These are phyloP conservation scores for Tuber aestivum DNA, from an alignment of 495 filamentous ascomycete species.

Conservation along the genomic window DNA sequence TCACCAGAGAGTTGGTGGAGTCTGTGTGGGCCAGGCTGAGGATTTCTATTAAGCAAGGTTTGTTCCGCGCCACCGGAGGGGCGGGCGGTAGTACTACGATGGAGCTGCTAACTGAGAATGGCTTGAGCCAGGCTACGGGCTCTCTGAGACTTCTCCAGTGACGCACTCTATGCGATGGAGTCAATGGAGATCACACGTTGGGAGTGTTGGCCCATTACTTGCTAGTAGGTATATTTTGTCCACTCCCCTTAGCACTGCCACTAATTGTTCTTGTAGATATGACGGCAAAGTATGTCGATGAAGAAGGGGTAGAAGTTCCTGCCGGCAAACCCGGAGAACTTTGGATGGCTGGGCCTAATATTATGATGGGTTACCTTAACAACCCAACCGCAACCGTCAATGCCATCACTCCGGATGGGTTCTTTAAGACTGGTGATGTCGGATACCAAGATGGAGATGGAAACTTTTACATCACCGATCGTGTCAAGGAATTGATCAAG, in stretches of 20 bases:
- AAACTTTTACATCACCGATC: constrained; percentile 69
- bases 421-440: constrained; percentile 78
- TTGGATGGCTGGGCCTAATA: constrained; percentile 69
- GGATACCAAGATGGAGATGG: constrained; percentile 54
- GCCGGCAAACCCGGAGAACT: constrained; percentile 63
- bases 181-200: constrained; percentile 70
- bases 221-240: constrained; percentile 44
- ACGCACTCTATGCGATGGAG: constrained; percentile 60
- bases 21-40: constrained; percentile 67
- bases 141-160: constrained; percentile 53
- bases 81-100: neutral
- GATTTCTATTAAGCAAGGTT: constrained; percentile 58
- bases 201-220: constrained; percentile 72
- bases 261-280: constrained; percentile 50
- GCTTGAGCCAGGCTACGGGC: constrained; percentile 47
- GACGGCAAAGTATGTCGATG: constrained; percentile 71
- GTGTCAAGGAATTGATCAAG: constrained; percentile 89
- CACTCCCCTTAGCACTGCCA: neutral
- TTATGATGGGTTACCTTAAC: constrained; percentile 75
- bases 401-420: constrained; percentile 65
- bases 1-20: constrained; percentile 76
- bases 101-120: constrained; percentile 1
- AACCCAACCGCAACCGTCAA: constrained; percentile 58
- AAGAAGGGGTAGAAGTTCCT: constrained; percentile 55
- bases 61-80: neutral